These are phyloP conservation scores for Calocybe gambosa DNA, from an alignment of 1,284 basidiomycete genomes.

Conservation along the genomic window DNA sequence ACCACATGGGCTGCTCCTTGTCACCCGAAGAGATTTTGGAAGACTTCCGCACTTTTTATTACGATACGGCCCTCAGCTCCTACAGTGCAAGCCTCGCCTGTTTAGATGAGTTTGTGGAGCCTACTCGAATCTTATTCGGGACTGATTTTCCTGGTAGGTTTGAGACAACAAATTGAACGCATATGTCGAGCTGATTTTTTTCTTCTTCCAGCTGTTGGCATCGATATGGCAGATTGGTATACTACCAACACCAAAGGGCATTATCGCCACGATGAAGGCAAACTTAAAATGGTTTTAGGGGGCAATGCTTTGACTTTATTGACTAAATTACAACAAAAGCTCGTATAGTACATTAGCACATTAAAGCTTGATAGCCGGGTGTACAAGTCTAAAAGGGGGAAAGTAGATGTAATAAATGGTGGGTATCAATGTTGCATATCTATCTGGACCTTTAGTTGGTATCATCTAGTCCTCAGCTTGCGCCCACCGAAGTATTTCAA, in stretches of 20 bases:
- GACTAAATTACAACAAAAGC: slow-evolving; percentile 25
- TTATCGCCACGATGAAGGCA: slow-evolving; percentile 31
- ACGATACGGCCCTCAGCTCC: slow-evolving; percentile 60
- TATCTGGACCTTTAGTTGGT: not conserved
- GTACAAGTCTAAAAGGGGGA: not conserved
- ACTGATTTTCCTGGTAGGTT: slow-evolving; percentile 67
- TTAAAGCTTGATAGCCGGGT: not conserved
- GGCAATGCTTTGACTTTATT: slow-evolving; percentile 47
- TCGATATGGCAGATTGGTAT: slow-evolving; percentile 51
- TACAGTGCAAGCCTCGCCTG: slow-evolving; percentile 44
- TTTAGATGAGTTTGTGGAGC: slow-evolving; percentile 41
- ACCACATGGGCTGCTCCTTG: slow-evolving; percentile 60
- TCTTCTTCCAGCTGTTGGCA: slow-evolving; percentile 44
- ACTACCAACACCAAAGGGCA: slow-evolving; percentile 43
- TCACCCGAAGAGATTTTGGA: slow-evolving; percentile 53
- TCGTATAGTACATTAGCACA: not conserved
- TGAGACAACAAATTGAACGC: not conserved
- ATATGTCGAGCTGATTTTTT: not conserved
- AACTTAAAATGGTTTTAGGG: slow-evolving; percentile 34
- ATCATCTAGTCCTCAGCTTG: slow-evolving; percentile 18
- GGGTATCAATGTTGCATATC: slow-evolving; percentile 3
- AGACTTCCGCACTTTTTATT: slow-evolving; percentile 66
- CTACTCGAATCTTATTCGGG: slow-evolving; percentile 54
- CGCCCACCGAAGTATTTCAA: slow-evolving; percentile 64
- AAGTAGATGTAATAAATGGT: not conserved